phyloP scores from a whole-genome alignment of 192 early-diverging fungal genomes.

The Pilaira anomala region DNA sequence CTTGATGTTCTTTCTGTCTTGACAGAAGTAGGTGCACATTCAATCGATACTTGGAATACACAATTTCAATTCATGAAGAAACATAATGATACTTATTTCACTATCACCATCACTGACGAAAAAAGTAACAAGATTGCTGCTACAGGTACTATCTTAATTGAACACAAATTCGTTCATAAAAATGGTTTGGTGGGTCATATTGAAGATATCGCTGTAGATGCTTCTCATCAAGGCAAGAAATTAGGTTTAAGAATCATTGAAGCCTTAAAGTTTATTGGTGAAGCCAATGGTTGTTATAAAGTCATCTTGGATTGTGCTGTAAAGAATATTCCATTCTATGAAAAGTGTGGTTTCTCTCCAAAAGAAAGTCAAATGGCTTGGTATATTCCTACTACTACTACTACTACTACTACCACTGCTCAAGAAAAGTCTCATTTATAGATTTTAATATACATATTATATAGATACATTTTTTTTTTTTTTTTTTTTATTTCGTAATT shows the following conservation, averaged over 20 bases:
- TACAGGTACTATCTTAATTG: conserved; percentile 78
- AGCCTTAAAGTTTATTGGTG: conserved; percentile 76
- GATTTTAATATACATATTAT: background rate
- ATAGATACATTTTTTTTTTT: conserved; percentile 1
- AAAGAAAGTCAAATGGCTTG: conserved; percentile 69
- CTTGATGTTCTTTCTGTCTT: conserved; percentile 54
- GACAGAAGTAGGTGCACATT: conserved; percentile 65
- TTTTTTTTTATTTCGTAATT: background rate
- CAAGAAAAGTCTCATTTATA: conserved; percentile 5
- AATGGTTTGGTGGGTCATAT: conserved; percentile 80
- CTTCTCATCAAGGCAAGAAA: conserved; percentile 56
- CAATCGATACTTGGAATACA: conserved; percentile 53
- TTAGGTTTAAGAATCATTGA: conserved; percentile 65
- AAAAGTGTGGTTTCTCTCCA: conserved; percentile 78
- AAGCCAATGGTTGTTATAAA: conserved; percentile 76
- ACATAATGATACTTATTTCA: conserved; percentile 76
- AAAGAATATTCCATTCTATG: conserved; percentile 82
- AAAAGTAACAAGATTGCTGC: conserved; percentile 62
- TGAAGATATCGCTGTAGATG: conserved; percentile 67
- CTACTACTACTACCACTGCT: too few relatives aligned
- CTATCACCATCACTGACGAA: conserved; percentile 71
- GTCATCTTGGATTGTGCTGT: conserved; percentile 56
- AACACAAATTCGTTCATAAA: conserved; percentile 80
- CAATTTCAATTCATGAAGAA: conserved; percentile 72
- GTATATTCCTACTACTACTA: conserved; percentile 37